Percentiles rank a stretch among this genome's conserved stretches.
phyloP scores from a whole-genome alignment of 2,329 filamentous ascomycete genomes.

The Thelonectria discophora region DNA sequence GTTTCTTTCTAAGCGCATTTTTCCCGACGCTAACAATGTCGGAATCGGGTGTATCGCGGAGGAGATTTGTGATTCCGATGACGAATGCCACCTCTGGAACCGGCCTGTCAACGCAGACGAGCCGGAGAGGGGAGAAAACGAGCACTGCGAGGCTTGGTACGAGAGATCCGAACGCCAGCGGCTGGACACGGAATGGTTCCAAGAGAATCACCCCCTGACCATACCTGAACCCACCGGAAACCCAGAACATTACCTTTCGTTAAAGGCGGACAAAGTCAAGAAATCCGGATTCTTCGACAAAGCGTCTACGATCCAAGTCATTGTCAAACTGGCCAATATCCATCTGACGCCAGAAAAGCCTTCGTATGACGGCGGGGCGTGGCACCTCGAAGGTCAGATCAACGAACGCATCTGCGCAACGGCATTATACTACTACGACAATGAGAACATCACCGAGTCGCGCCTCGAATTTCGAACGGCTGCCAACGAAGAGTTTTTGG shows the following conservation, averaged over 20 bases:
- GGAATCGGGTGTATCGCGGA: slow-evolving; percentile 29
- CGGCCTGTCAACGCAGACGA: slow-evolving; percentile 43
- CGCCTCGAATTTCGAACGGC: slow-evolving; percentile 60
- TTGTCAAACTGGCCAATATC: slow-evolving; percentile 70
- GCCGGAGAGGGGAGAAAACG: slow-evolving; percentile 27
- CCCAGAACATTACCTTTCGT: background rate
- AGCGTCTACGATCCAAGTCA: slow-evolving; percentile 61
- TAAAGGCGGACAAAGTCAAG: slow-evolving; percentile 39
- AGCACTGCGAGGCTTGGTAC: slow-evolving; percentile 29
- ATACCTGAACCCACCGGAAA: slow-evolving; percentile 29
- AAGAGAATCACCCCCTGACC: slow-evolving; percentile 35
- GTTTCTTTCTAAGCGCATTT: slow-evolving; percentile 41
- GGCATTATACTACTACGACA: slow-evolving; percentile 69
- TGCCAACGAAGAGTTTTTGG: slow-evolving; percentile 43
- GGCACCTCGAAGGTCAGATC: slow-evolving; percentile 63
- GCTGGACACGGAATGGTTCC: slow-evolving; percentile 44
- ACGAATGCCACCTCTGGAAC: slow-evolving; percentile 28
- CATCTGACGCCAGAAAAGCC: slow-evolving; percentile 68
- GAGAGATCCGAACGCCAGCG: slow-evolving; percentile 32
- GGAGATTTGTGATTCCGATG: slow-evolving; percentile 27
- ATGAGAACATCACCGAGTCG: slow-evolving; percentile 65
- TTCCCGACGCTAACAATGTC: slow-evolving; percentile 11
- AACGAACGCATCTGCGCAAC: slow-evolving; percentile 73
- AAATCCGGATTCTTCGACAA: slow-evolving; percentile 43
- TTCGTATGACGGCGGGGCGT: slow-evolving; percentile 60